Base-by-base conservation (phyloP, 2,329 filamentous ascomycete species). In the Tympanopsis confertula region DNA sequence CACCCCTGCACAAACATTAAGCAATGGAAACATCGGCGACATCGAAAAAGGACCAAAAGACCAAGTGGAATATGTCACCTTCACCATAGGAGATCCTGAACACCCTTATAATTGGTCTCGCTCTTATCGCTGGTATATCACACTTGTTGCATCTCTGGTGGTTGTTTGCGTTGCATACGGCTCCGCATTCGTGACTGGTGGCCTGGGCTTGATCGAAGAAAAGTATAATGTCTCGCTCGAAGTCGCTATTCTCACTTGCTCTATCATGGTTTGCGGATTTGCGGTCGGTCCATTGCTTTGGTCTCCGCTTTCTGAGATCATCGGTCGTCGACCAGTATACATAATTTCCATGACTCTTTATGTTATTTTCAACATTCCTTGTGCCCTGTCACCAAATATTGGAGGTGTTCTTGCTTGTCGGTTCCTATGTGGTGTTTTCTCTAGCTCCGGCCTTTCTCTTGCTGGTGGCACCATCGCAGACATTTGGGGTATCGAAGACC, bases 291-390 rank as follows among this genome's bases (percentile, higher is more conserved):
- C 52, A 7, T 39, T 54, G 2, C 46, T 55, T 13, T 54, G 50
- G 51, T 51, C 49, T 15, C 52, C 52, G 1, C 38, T 53, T 4
- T 55, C 52, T 0, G 52, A 55, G 20, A 52, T 53, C 29, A 51
- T 53, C 33, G 54, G 54, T 20, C 50, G 55, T 15, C 44, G 47
- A 22, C 50, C 50, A 2, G 49, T 58, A 2, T 58, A 55, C 37
- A 51, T 57, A 38, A 51, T 55, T 40, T 54, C 52, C 0, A 41
- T 57, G 15, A 38, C 18, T 13, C 42, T 58, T 17, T 58, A 55
- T 37, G 46, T 45, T 17, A 52, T 58, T 35, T 53, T 59, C 45
- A 52, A 56, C 35, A 56, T 58, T 17, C 53, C 54, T 5, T 55
- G 53, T 40, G 55, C 55, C 3, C 41, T 57, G 1, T 42, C 53